These are phyloP conservation scores for Spirogloea muscicola DNA, from an alignment of 139 green algal genomes.

Conservation along the genomic window DNA sequence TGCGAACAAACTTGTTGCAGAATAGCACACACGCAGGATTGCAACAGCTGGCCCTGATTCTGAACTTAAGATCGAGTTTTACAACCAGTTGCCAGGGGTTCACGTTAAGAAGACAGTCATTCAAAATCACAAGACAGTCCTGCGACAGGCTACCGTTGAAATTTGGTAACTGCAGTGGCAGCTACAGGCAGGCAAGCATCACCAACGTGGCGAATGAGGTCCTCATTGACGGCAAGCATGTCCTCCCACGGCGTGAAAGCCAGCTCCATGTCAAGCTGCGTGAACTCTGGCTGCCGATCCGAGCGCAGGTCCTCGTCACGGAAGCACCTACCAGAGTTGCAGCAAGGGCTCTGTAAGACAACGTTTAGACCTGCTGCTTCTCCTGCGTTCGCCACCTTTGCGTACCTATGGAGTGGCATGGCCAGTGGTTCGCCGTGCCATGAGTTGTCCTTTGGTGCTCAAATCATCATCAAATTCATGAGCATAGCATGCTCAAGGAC, in stretches of 20 bases:
- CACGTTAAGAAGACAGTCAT: neutral
- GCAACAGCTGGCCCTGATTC: neutral
- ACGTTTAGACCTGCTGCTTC: no score
- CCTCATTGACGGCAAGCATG: slow-evolving; percentile 84
- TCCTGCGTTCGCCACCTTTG: no score
- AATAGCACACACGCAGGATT: neutral
- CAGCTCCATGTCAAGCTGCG: slow-evolving; percentile 95
- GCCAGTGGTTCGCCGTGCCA: no score
- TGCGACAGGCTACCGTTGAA: no score
- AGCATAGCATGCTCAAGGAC: no score
- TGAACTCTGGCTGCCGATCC: slow-evolving; percentile 97
- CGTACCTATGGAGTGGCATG: no score
- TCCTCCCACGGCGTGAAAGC: slow-evolving; percentile 78
- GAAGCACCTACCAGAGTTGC: slow-evolving; percentile 79
- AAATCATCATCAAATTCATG: no score
- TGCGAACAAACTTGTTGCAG: neutral
- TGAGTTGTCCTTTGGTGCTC: no score
- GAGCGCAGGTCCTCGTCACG: slow-evolving; percentile 90
- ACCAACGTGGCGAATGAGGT: slow-evolving; percentile 54
- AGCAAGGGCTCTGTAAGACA: no score
- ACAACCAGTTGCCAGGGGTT: neutral
- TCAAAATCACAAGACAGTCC: neutral
- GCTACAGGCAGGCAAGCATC: no score
- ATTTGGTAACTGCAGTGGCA: no score
- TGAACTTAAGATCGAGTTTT: neutral